phyloP scores from a whole-genome alignment of 495 filamentous ascomycete genomes.

The Lasiosphaeria ovina region DNA sequence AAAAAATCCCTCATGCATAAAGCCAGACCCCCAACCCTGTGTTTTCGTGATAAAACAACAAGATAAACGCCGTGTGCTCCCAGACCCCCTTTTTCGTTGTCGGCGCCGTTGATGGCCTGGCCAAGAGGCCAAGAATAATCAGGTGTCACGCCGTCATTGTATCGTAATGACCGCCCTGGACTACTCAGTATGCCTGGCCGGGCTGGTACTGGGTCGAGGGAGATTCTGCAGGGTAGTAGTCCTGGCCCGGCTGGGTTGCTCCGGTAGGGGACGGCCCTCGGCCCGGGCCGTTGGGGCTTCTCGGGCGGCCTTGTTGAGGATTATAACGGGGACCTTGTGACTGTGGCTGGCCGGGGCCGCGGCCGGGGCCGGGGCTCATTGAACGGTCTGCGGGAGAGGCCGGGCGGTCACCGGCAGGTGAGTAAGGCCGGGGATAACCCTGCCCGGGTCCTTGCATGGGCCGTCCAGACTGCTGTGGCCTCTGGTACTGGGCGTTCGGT shows the following conservation, averaged over 20 bases:
- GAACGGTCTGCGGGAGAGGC: conserved; percentile 19
- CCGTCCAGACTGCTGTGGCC: not conserved
- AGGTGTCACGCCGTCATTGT: not conserved
- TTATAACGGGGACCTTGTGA: conserved; percentile 31
- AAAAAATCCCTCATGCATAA: not conserved
- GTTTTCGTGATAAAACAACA: too few species aligned
- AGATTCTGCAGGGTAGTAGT: conserved; percentile 32
- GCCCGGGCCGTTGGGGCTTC: conserved; percentile 34
- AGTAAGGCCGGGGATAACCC: conserved; percentile 15
- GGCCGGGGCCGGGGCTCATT: too few species aligned
- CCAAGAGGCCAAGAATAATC: not conserved
- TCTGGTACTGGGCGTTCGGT: not conserved
- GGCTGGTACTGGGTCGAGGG: conserved; percentile 24
- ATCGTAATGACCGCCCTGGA: not conserved
- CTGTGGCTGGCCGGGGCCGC: conserved; percentile 12
- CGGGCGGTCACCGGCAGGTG: conserved; percentile 19
- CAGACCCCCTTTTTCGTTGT: not conserved
- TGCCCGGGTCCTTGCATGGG: not conserved
- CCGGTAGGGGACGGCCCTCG: conserved; percentile 54
- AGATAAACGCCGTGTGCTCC: not conserved
- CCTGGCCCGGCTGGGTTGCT: conserved; percentile 57
- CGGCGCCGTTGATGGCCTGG: not conserved
- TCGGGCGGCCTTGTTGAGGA: conserved; percentile 22
- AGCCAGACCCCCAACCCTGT: not conserved
- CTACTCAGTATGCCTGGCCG: conserved; percentile 46